Evolutionary conservation across 768 basidiomycete species (phyloP), one percentile per base, ranked within the genome.

Genomic region (Nidularia pulvinata): DNA sequence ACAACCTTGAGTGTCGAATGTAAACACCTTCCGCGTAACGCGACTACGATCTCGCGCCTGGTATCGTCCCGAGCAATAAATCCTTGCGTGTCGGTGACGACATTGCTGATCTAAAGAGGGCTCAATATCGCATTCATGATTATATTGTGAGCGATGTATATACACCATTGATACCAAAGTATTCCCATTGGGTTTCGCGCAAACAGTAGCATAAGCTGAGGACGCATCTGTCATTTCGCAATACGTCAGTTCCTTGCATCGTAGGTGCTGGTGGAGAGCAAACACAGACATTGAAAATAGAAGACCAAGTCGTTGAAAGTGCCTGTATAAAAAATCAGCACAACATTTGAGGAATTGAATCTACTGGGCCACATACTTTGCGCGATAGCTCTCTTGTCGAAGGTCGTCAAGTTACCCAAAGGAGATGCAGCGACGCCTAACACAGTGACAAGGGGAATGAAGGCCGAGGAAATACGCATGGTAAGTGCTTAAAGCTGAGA

Each of bases 61-160:
- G 56, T 62, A 52, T 79, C 75, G 53, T 80, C 79, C 16, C 75
- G 68, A 1, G 71, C 77, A 25, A 80, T 67, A 50, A 73, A 80
- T 22, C 78, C 79, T 63, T 73, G 73, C 2, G 72, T 71, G 22
- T 70, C 66, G 11, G 74, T 74, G n/a, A 70, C 5, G 2, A 70
- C 35, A 48, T 71, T 60, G 49, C 54, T 65, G 52, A 79, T 72
- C 77, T 78, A 52, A 13, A 51, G 36, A 46, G 7, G 37, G 4
- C 16, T 10, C n/a, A 42, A 19, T 33, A 9, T 25, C 25, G 33
- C n/a, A 51, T 7, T 39, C 11, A 48, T 33, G 25, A 22, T 42
- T 19, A n/a, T 39, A 4, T 30, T 35, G 32, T 37, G 34, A 32
- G 10, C 2, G 42, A n/a, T 42, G 37, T 25, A 50, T 22, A n/a